A percentile compares a stretch with the other conserved stretches of the same genome.
Evolutionary conservation across 257 asterid species (phyloP).

Genomic region (Voacanga thouarsii): DNA sequence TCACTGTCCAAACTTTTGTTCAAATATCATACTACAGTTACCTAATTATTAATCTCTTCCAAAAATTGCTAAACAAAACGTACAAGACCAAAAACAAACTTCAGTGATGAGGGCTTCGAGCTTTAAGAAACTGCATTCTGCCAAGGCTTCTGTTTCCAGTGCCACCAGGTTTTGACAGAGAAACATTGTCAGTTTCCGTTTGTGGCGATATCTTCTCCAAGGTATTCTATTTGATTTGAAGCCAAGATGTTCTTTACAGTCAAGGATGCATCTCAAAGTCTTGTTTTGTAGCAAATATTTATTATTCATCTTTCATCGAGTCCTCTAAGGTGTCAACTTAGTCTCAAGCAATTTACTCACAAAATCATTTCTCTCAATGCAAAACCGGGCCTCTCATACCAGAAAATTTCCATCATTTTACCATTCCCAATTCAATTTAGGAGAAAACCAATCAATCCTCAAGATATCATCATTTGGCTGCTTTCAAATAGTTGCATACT

Average conservation of each 20-base stretch:
- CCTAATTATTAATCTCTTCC: not conserved
- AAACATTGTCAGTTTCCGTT: too few species aligned
- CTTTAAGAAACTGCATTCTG: too few species aligned
- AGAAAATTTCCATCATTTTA: not conserved
- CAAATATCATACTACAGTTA: not conserved
- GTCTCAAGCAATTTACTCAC: not conserved
- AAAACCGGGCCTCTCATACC: not conserved
- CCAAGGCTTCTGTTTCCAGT: too few species aligned
- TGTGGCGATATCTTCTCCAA: too few species aligned
- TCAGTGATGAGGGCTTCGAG: not conserved
- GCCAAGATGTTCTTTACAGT: too few species aligned
- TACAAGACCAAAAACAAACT: not conserved
- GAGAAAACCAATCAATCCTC: not conserved
- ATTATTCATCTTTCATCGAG: too few species aligned
- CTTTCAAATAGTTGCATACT: not conserved
- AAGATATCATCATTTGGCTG: not conserved
- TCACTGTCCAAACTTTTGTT: not conserved
- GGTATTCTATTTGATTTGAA: too few species aligned
- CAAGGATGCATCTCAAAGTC: too few species aligned
- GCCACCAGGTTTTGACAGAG: too few species aligned
- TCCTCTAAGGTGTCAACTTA: too few species aligned
- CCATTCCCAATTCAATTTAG: not conserved
- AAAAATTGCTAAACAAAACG: not conserved
- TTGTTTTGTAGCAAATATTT: too few species aligned
- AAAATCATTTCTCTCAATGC: not conserved